Evolutionary conservation across 441 rosid species (phyloP).

Genomic region (Mallotus repandus): DNA sequence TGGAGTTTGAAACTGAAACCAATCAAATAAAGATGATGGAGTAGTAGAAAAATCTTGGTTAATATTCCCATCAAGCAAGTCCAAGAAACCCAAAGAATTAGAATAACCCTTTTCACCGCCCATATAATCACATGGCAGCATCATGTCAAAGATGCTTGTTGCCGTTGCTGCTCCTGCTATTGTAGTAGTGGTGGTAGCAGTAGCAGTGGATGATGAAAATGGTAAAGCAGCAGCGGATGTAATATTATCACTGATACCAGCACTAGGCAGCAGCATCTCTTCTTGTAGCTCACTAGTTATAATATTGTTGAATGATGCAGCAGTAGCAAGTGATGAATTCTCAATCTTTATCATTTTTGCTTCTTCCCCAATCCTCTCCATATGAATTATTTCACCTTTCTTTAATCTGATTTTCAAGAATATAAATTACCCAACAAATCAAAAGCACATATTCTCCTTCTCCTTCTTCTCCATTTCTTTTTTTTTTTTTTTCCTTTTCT

Average conservation of each 20-base stretch:
- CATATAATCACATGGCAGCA: conserved; percentile 27
- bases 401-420: background rate
- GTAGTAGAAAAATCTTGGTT: conserved; percentile 39
- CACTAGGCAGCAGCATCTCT: conserved; percentile 23
- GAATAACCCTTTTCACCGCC: conserved; percentile 35
- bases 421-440: background rate
- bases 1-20: conserved; percentile 32
- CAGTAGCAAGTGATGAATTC: conserved; percentile 19
- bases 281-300: conserved; percentile 22
- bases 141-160: conserved; percentile 52
- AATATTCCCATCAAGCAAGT: conserved; percentile 38
- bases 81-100: conserved; percentile 42
- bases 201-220: background rate
- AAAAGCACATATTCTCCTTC: conserved; percentile 34
- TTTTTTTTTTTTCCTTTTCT: background rate
- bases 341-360: conserved; percentile 17
- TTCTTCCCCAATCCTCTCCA: conserved; percentile 44
- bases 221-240: conserved; percentile 14
- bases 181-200: background rate
- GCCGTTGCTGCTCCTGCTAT: background rate
- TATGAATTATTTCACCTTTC: conserved; percentile 5
- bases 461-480: conserved; percentile 17
- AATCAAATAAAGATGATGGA: conserved; percentile 49
- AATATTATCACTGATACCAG: conserved; percentile 6
- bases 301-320: conserved; percentile 40